Base-by-base conservation (phyloP, 768 basidiomycete species). In the Galerina marginata region DNA sequence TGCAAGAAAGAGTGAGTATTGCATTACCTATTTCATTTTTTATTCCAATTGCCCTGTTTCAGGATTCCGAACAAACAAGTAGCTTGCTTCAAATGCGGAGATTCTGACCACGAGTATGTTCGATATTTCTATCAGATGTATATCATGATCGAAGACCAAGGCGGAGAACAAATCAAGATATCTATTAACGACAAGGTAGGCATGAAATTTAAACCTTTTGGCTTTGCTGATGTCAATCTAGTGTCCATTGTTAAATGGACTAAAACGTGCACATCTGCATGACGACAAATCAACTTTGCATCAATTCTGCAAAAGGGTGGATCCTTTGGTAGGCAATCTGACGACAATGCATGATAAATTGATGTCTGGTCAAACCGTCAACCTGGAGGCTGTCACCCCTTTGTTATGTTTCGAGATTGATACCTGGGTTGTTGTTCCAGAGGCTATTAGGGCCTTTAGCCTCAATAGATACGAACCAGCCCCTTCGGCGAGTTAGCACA, bases 71-170 rank as follows among this genome's bases (percentile, higher is more conserved):
- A 67, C 23, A 73, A 64, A 2, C 77, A 75, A 36, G 74, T 73
- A 61, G 77, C 75, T 23, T 91, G 89, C 64, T 68, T 78, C 5
- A 67, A 69, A 11, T 91, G 90, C 67, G 74, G 76, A 51, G 85
- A 88, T 66, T 77, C 79, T 65, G 79, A 84, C 38, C 75, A 81
- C 42, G 79, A 82, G 51, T 82, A 81, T 60, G 78, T 81, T 48
- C 77, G 74, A 38, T 80, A 80, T 56, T 71, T 75, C 49, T 90
- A 81, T 57, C 71, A 80, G 50, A 70, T 90, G 54, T 81, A 76
- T 54, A 58, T 90, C 51, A 73, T 74, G 39, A 66, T 90, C 14
- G 75, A 84, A 65, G 88, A 91, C 58, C 79, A 79, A 38, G 67
- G 74, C 10, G 81, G 78, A 4, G 57, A 68, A 3, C 70, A 74